Evolutionary conservation across 495 filamentous ascomycete species (phyloP), one percentile per base, ranked within the genome.

Genomic region (Trichodelitschia bisporula): DNA sequence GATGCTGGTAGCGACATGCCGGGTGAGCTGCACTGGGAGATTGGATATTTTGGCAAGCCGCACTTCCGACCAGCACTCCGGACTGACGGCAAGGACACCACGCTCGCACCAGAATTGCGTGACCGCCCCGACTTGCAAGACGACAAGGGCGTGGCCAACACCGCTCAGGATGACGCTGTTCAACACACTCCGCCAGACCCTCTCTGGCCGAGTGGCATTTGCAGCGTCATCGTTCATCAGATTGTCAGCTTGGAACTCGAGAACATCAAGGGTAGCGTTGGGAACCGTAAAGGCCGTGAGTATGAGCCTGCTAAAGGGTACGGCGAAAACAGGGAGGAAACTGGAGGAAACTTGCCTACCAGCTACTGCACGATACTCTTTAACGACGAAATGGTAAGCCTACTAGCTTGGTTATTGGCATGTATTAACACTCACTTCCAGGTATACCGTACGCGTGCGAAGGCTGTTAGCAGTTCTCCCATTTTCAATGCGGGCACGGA

Each of bases 401-500:
- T 17, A 2, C 12, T 28, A 12, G 4, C 18, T 5, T 1, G 10
- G 28, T 31, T 30, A 5, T 3, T 36, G 19, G 15, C 20, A 3
- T 3, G 10, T 30, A 27, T 30, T 26, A 18, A 15, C 17, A 29
- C 15, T n/a, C n/a, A n/a, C 28, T 0, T 36, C 6, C n/a, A 64
- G 60, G 44, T 83, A 29, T 95, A 92, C 54, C 75, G 79, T 37
- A 95, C 84, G 18, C 69, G 84, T 39, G 59, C 74, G 14, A 93
- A 95, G 53, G 80, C 77, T 16, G 70, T 90, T 9, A 89, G 76
- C 38, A 83, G 75, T 27, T 82, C 83, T 49, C 84, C 84, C 6
- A 92, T 93, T 38, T 95, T 90, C 57, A 90, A 93, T 40, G 83
- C 84, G 10, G 84, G 84, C 20, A 91, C 82, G 4, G 84, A 95